Percentiles rank a stretch among this genome's conserved stretches.
phyloP scores from a whole-genome alignment of 2,329 filamentous ascomycete species.

The Saccharata proteae region DNA sequence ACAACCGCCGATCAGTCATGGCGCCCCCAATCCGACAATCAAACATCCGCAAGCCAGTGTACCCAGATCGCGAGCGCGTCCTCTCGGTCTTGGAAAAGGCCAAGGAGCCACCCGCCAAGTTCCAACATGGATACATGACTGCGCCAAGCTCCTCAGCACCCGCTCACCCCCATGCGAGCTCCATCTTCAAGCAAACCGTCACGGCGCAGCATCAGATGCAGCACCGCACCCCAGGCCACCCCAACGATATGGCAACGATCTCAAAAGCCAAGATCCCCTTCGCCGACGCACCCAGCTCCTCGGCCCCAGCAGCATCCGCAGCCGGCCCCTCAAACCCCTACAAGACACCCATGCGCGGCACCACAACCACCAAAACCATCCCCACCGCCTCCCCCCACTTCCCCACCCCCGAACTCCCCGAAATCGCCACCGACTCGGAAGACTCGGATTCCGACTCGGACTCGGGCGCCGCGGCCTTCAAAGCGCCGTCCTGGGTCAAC shows the following conservation, averaged over 20 bases:
- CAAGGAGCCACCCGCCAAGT: slow-evolving; percentile 49
- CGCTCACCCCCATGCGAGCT: slow-evolving; percentile 30
- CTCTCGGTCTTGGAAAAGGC: slow-evolving; percentile 10
- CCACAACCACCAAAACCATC: slow-evolving; percentile 38
- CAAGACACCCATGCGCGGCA: slow-evolving; percentile 51
- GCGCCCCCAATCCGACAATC: slow-evolving; percentile 78
- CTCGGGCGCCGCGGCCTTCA: slow-evolving; percentile 29
- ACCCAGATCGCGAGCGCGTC: slow-evolving; percentile 9
- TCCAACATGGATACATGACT: slow-evolving; percentile 49
- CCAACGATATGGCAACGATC: slow-evolving; percentile 75
- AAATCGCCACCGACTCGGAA: slow-evolving; percentile 91
- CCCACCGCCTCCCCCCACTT: slow-evolving; percentile 72
- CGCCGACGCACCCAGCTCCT: slow-evolving; percentile 51
- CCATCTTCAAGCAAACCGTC: slow-evolving; percentile 53
- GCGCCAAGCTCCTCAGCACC: slow-evolving; percentile 43
- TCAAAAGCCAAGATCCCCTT: slow-evolving; percentile 86
- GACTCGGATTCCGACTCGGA: slow-evolving; percentile 61
- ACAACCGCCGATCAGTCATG: slow-evolving; percentile 55
- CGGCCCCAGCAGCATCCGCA: slow-evolving; percentile 14
- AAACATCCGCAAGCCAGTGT: slow-evolving; percentile 58
- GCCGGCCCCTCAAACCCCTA: slow-evolving; percentile 26
- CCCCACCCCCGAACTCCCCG: slow-evolving; percentile 81
- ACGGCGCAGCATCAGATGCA: slow-evolving; percentile 53
- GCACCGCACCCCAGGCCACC: slow-evolving; percentile 55
- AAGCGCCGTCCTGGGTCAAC: slow-evolving; percentile 74